Base-by-base conservation (phyloP, 352 stramenopile species). In the Phytopythium chamaehyphon region DNA sequence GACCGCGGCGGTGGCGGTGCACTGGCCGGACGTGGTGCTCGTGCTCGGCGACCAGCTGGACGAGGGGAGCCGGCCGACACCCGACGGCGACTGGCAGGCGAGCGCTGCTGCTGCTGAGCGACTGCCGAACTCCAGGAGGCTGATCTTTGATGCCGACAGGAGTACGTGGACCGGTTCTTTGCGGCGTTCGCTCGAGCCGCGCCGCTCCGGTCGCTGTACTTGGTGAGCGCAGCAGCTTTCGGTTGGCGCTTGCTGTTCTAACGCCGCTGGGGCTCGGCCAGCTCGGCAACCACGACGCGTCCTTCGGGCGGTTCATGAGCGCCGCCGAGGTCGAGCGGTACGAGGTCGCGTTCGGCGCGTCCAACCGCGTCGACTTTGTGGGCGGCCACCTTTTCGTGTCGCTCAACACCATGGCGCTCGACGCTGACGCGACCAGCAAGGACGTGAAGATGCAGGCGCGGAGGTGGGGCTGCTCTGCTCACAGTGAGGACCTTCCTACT, bases 351-450 rank as follows among this genome's bases (percentile, higher is more conserved):
- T 93, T 93, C 31, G 79, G 79, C 0, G 47, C 64, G 3, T 65
- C 73, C 3, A 93, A 93, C 51, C 66, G 55, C 43, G 57, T 78
- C 33, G 60, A 76, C 3, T 67, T 71, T 35, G 57, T 88, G 16
- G 59, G 57, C 15, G 66, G 62, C 21, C 74, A 93, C 61, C 59
- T 62, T 9, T 82, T 90, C 57, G 61, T 93, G 8, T 66, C 66
- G 16, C 59, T 93, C 47, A 90, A 90, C 52, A 88, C 83, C 7
- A 93, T 93, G 80, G 83, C 80, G 18, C 61, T 90, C 14, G 83
- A 93, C 54, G 62, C 54, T 14, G 73, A 93, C 26, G 75, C 86
- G 2, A 8, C 47, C 3, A 67, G 70, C 40, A 61, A 57, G 3
- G 70, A 79, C n/a, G 59, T 90, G 26, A 58, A 72, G 31, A 65